Percentiles rank a stretch among this genome's conserved stretches.
phyloP scores from a whole-genome alignment of 2,329 filamentous ascomycete species.

The Coleophoma crateriformis region DNA sequence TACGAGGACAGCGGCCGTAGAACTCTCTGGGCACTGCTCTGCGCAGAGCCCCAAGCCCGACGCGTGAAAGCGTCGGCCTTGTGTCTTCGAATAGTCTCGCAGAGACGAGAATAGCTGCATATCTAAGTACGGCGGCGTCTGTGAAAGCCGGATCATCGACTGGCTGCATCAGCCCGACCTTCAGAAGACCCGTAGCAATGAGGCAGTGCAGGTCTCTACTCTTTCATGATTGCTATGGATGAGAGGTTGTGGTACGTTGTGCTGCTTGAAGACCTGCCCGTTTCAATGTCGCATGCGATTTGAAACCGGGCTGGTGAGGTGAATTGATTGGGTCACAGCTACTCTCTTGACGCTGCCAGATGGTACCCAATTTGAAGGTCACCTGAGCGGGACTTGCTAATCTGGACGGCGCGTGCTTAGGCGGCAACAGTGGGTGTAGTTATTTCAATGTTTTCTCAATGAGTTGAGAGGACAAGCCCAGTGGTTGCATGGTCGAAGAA shows the following conservation, averaged over 20 bases:
- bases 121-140: conserved; percentile 11
- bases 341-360: not conserved
- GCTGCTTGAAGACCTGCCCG: not conserved
- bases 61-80: conserved; percentile 17
- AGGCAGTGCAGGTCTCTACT: conserved; percentile 17
- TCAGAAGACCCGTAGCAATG: conserved; percentile 9
- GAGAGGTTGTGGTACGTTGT: conserved; percentile 21
- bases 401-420: too few species aligned
- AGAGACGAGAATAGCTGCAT: conserved; percentile 11
- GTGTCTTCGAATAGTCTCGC: conserved; percentile 23
- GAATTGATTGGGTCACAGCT: not conserved
- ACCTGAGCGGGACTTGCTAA: not conserved
- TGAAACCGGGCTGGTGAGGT: not conserved
- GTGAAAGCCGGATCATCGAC: conserved; percentile 12
- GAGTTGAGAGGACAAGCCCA: too few species aligned
- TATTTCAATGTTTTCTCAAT: too few species aligned
- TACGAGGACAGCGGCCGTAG: not conserved
- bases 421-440: too few species aligned
- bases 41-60: not conserved
- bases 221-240: conserved; percentile 6
- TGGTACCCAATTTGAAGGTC: not conserved
- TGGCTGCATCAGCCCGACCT: conserved; percentile 11
- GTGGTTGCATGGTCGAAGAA: too few species aligned
- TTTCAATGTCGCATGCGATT: not conserved
- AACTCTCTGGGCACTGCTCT: not conserved